These are phyloP conservation scores for Geotrichum histeridarum DNA, from an alignment of 1,139 yeast genomes.

Conservation along the genomic window DNA sequence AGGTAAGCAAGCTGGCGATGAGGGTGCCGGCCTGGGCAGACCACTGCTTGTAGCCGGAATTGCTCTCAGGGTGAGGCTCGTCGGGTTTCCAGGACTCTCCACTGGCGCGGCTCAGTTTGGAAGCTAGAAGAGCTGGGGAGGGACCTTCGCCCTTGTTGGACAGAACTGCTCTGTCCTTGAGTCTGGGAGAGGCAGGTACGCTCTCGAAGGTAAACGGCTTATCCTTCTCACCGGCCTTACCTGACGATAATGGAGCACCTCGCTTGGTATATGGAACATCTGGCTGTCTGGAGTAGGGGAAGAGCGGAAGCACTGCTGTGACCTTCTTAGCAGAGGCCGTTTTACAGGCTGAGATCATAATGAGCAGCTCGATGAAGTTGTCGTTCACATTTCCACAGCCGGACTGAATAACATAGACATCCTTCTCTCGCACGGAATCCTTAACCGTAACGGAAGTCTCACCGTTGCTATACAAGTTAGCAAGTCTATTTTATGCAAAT, in stretches of 20 bases:
- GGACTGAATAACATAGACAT: conserved; percentile 75
- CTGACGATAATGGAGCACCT: conserved; percentile 50
- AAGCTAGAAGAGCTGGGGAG: conserved; percentile 8
- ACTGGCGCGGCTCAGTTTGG: conserved; percentile 2
- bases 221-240: conserved; percentile 13
- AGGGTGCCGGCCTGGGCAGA: conserved; percentile 93
- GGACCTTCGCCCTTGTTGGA: conserved; percentile 4
- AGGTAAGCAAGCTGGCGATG: conserved; percentile 78
- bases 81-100: conserved; percentile 15
- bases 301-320: conserved; percentile 89
- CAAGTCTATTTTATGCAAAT: neutral
- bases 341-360: conserved; percentile 89
- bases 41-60: conserved; percentile 86
- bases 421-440: conserved; percentile 90
- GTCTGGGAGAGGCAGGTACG: conserved; percentile 57
- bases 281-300: conserved; percentile 94
- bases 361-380: conserved; percentile 76
- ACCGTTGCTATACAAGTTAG: conserved; percentile 50
- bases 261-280: conserved; percentile 79
- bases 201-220: conserved; percentile 51
- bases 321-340: conserved; percentile 91
- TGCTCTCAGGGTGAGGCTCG: conserved; percentile 29
- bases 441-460: conserved; percentile 78
- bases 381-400: conserved; percentile 86
- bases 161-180: conserved; percentile 22